Evolutionary conservation across 2,329 filamentous ascomycete species (phyloP).

Genomic region (Thelonectria discophora): DNA sequence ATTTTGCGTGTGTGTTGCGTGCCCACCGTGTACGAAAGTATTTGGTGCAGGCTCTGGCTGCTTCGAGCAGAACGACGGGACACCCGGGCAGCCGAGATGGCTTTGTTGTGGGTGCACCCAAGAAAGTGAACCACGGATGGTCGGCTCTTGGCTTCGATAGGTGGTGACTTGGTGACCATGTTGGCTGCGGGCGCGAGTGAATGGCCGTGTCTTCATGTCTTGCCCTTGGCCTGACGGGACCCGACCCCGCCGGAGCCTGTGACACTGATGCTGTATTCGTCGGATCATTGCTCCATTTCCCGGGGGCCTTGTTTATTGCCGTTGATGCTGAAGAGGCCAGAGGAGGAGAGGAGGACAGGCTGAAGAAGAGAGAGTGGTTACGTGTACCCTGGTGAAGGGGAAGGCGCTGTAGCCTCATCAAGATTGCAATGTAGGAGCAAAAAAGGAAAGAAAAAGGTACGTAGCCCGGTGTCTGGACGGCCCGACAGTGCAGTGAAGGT

Average conservation of each 20-base stretch:
- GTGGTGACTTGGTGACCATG: too few relatives aligned
- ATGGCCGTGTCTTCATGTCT: neutral
- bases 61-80: neutral
- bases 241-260: slow-evolving; percentile 6
- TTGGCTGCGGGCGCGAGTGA: slow-evolving; percentile 2
- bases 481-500: too few relatives aligned
- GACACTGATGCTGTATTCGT: slow-evolving; percentile 2
- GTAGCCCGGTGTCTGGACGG: too few relatives aligned
- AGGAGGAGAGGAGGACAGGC: neutral
- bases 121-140: neutral
- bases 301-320: slow-evolving; percentile 5
- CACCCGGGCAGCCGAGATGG: slow-evolving; percentile 4
- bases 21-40: too few relatives aligned
- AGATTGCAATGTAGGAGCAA: too few relatives aligned
- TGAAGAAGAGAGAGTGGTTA: neutral
- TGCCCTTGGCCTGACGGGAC: slow-evolving; percentile 1
- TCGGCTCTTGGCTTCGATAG: too few relatives aligned
- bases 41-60: neutral
- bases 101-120: slow-evolving; percentile 4
- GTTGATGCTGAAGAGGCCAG: slow-evolving; percentile 10
- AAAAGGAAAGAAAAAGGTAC: too few relatives aligned
- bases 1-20: neutral
- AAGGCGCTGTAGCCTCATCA: neutral
- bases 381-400: neutral
- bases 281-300: slow-evolving; percentile 16